Evolutionary conservation across 2,329 filamentous ascomycete genomes (phyloP), one percentile per base, ranked within the genome.

Genomic region (Sporothrix schenckii): DNA sequence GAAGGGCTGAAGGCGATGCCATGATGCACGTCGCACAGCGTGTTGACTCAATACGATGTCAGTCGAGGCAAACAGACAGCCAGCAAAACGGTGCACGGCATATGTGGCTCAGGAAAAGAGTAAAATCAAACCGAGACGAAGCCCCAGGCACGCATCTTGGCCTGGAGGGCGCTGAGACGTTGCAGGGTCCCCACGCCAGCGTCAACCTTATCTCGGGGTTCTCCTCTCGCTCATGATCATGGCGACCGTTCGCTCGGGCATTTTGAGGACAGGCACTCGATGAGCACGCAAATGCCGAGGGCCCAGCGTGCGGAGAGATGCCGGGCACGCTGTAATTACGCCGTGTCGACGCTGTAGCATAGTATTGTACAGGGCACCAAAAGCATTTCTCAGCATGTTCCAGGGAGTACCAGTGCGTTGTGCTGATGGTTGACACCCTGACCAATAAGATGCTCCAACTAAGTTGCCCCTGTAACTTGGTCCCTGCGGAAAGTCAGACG

Each of bases 121-220:
- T 34, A 44, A 61, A 10, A 24, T 24, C 24, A 24, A 24, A 24
- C 24, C 24, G 24, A 24, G 24, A 1, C 1, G 24, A 24, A 24
- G 56, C 56, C 7, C 16, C 13, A 49, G 3, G 47, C 47, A 49
- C 47, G 47, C n/a, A 44, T 44, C 39, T 44, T 21, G 56, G 50
- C 50, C 19, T 21, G 50, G 50, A 27, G 52, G 16, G 56, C 27
- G 30, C 30, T 41, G 11, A n/a, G 47, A n/a, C 41, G 21, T 65
- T 50, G 49, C 60, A 65, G 60, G 60, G 60, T 61, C 56, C 50
- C 60, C 60, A 50, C 60, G 58, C 58, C 19, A n/a, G 44, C 50
- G 60, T 14, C 44, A 65, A 50, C 41, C 60, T 65, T 65, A 65
- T 61, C 58, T 61, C 34, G 54, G 21, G 27, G 30, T 1, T 14